phyloP scores from a whole-genome alignment of 164 flowering plant species.

The Umbilicus rupestris region DNA sequence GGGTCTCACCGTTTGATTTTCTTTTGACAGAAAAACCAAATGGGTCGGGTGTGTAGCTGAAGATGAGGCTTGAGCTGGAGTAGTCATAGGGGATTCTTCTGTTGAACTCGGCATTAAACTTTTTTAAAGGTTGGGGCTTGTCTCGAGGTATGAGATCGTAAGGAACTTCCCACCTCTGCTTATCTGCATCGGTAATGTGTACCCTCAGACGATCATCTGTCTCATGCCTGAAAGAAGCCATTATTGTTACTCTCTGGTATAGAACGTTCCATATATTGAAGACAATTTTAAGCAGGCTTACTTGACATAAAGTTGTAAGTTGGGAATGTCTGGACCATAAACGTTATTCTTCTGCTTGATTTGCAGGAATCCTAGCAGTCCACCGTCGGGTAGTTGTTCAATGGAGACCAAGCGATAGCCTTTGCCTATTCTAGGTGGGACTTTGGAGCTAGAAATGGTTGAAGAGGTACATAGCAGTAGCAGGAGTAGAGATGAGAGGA shows the following conservation, averaged over 20 bases:
- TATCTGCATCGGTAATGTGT: slow-evolving; percentile 61
- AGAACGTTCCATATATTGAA: not conserved
- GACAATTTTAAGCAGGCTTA: slow-evolving; percentile 13
- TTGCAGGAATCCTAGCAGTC: slow-evolving; percentile 60
- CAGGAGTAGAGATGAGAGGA: slow-evolving; percentile 8
- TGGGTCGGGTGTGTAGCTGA: slow-evolving; percentile 66
- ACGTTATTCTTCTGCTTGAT: slow-evolving; percentile 52
- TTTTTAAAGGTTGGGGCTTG: slow-evolving; percentile 38
- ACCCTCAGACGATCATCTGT: slow-evolving; percentile 73
- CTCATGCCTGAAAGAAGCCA: slow-evolving; percentile 60
- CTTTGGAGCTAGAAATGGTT: slow-evolving; percentile 12
- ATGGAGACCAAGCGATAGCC: slow-evolving; percentile 70
- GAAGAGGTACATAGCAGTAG: slow-evolving; percentile 14
- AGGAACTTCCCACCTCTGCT: slow-evolving; percentile 75
- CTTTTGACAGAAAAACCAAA: slow-evolving; percentile 69
- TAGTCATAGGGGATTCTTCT: slow-evolving; percentile 27
- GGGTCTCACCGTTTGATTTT: slow-evolving; percentile 68
- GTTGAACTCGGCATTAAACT: slow-evolving; percentile 23
- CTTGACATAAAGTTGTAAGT: slow-evolving; percentile 79
- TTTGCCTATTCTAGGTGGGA: slow-evolving; percentile 47
- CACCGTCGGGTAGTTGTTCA: slow-evolving; percentile 67
- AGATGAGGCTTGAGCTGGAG: slow-evolving; percentile 45
- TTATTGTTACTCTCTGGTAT: not conserved
- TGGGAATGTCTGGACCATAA: slow-evolving; percentile 80
- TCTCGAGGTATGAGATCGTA: slow-evolving; percentile 70